These are phyloP conservation scores for Melaleuca alternifolia DNA, from an alignment of 345 rosid species.

Conservation along the genomic window DNA sequence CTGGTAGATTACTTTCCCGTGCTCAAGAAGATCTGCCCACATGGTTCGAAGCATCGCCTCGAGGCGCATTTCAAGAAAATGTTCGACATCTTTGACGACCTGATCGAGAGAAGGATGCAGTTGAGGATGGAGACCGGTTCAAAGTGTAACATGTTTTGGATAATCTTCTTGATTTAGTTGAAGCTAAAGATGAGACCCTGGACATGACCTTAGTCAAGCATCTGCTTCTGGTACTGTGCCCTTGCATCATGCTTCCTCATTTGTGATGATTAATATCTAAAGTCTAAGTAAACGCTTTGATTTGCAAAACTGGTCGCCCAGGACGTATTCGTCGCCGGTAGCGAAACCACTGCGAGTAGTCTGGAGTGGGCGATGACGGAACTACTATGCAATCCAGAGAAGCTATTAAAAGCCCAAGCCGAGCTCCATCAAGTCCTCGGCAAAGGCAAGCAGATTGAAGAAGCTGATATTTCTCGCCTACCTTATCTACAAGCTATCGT, in stretches of 20 bases:
- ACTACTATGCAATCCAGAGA: neutral
- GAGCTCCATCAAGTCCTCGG: neutral
- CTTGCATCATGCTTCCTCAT: neutral
- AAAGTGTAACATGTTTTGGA: conserved; percentile 16
- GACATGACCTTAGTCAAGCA: neutral
- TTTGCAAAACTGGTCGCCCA: neutral
- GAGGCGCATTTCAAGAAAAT: neutral
- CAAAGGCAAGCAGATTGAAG: neutral
- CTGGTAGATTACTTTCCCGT: conserved; percentile 20
- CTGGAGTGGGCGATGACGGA: neutral
- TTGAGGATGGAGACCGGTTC: neutral
- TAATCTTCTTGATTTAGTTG: conserved; percentile 11
- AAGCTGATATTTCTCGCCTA: neutral
- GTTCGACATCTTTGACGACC: neutral
- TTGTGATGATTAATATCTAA: neutral
- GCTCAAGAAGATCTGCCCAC: conserved; percentile 13
- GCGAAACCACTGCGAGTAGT: neutral
- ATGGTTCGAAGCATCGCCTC: conserved; percentile 6
- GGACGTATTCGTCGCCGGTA: neutral
- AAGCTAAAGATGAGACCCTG: conserved; percentile 6
- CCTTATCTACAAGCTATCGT: neutral
- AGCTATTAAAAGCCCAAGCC: neutral
- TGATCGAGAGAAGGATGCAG: neutral
- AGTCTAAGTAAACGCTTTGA: neutral
- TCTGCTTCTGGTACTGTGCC: neutral